Conservation (phyloP, 129 eudicot species). For the Rutidosis leptorrhynchoides region DNA sequence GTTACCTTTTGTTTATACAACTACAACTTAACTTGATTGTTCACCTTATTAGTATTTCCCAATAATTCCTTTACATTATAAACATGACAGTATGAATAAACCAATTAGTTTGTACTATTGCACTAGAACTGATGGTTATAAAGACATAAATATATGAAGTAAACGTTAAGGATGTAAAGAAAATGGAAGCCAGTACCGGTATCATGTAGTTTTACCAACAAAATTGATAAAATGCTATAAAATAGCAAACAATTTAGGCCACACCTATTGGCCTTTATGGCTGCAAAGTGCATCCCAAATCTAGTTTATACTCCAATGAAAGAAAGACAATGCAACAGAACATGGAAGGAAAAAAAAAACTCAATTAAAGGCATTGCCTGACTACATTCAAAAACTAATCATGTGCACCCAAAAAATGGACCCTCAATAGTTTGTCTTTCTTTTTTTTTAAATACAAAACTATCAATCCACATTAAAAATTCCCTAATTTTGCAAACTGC, state of each 20-base stretch:
- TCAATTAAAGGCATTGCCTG: not conserved
- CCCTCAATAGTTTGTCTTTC: not conserved
- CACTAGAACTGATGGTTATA: too few relatives aligned
- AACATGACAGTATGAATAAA: not conserved
- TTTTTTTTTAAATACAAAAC: not conserved
- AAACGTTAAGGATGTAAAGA: not conserved
- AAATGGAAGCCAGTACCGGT: not conserved
- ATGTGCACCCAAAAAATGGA: constrained; percentile 17
- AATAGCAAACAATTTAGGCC: not conserved
- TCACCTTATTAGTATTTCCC: not conserved
- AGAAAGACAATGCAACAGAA: not conserved
- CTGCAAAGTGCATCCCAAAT: not conserved
- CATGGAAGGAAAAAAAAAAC: not conserved
- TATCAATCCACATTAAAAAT: not conserved
- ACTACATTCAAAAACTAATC: constrained; percentile 6
- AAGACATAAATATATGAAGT: too few relatives aligned
- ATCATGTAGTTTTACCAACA: constrained; percentile 6
- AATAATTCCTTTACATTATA: constrained; percentile 1
- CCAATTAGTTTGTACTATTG: too few relatives aligned
- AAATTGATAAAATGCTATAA: not conserved
- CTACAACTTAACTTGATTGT: not conserved
- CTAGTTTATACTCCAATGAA: not conserved
- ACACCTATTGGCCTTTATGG: not conserved
- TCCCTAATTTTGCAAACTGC: not conserved
- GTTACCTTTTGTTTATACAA: constrained; percentile 2